phyloP scores from a whole-genome alignment of 2,329 filamentous ascomycete genomes.

The Pyricularia grisea region DNA sequence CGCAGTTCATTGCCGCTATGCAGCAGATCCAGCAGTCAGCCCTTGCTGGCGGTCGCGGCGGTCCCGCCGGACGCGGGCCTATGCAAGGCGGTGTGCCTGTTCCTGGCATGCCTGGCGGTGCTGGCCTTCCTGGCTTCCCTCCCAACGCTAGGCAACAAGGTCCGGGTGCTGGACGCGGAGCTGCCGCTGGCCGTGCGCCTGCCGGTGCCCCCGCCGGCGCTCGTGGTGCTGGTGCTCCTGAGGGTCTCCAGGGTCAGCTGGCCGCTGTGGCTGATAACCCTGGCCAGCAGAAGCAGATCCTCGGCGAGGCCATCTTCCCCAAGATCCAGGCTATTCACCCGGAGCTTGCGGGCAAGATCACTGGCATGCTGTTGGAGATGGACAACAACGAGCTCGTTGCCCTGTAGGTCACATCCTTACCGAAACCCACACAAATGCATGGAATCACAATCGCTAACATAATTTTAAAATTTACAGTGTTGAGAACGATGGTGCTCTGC shows the following conservation, averaged over 20 bases:
- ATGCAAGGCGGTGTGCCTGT: conserved; percentile 35
- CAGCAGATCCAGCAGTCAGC: conserved; percentile 62
- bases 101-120: conserved; percentile 39
- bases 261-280: conserved; percentile 37
- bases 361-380: conserved; percentile 99
- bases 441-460: neutral
- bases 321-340: conserved; percentile 95
- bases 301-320: conserved; percentile 95
- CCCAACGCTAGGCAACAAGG: conserved; percentile 41
- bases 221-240: conserved; percentile 26
- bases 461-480: conserved; percentile 46
- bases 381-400: conserved; percentile 90
- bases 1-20: conserved; percentile 73
- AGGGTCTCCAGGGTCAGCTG: conserved; percentile 48
- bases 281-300: conserved; percentile 93
- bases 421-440: neutral
- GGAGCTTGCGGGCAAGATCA: conserved; percentile 97
- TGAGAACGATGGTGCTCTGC: conserved; percentile 79
- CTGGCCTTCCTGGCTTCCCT: conserved; percentile 46
- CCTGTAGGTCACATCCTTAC: conserved; percentile 61
- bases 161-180: conserved; percentile 32
- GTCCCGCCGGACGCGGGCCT: conserved; percentile 61
- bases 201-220: conserved; percentile 36
- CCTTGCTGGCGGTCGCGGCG: conserved; percentile 50
- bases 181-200: conserved; percentile 28